Evolutionary conservation across 345 rosid genomes (phyloP), one percentile per base, ranked within the genome.

Genomic region (Laguncularia racemosa): DNA sequence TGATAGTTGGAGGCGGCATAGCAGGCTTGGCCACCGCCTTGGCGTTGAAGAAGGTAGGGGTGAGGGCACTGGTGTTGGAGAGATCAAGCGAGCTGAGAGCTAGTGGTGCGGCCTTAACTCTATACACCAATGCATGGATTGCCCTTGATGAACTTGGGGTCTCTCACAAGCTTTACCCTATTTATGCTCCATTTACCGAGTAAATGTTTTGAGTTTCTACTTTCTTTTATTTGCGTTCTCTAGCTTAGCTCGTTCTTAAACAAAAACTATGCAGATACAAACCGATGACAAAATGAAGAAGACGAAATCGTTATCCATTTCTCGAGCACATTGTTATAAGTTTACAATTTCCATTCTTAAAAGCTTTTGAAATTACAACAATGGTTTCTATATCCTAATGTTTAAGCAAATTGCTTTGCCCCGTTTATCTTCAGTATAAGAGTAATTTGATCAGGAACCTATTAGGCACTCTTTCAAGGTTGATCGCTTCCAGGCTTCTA

Each of bases 101-200:
- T 62, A 58, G 73, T 1, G 80, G 80, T 0, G 52, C 74, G 0
- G 77, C 72, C 13, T 15, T 80, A 3, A 57, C 20, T 9, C 72
- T 76, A 12, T 40, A 20, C n/a, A 68, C 79, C 2, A 74, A 74
- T 45, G 78, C 67, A 1, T 74, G 79, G 80, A 62, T 61, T 4
- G 78, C 76, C 3, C 78, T 80, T 15, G 78, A 80, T 20, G 70
- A 66, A 9, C 75, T 80, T 23, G 74, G 74, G 3, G 69, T 74
- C 47, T 62, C 71, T n/a, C 70, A 67, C 54, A 74, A 69, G 61
- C 80, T 80, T 48, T 50, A 40, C 21, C 15, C 75, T 46, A 18
- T 66, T 13, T 74, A 72, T 18, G 52, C 21, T 13, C 57, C 76
- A 9, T 2, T n/a, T 2, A 44, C 13, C 18, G 46, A n/a, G 72